Evolutionary conservation across 768 basidiomycete genomes (phyloP).

Genomic region (Chalciporus chontae): DNA sequence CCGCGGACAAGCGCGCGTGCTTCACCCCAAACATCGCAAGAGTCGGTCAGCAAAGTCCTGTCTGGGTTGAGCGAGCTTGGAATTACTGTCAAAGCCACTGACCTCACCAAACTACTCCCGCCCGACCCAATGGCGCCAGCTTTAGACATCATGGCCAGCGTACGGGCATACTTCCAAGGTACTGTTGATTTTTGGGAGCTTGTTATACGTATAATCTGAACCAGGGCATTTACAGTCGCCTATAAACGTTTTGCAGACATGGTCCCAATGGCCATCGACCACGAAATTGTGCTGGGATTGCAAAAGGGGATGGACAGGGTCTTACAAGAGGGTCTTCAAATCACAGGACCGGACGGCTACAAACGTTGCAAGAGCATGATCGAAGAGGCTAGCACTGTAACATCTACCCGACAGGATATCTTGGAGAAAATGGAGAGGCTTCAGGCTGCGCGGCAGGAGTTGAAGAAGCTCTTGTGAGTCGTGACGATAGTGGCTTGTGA

Average conservation of each 20-base stretch:
- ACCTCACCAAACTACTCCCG: conserved; percentile 46
- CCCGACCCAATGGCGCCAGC: conserved; percentile 52
- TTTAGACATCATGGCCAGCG: conserved; percentile 60
- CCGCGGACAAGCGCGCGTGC: background rate
- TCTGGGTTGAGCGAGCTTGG: conserved; percentile 8
- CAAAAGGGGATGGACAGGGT: conserved; percentile 41
- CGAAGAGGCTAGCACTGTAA: conserved; percentile 44
- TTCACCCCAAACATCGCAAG: background rate
- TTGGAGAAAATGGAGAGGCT: conserved; percentile 49
- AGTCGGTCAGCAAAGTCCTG: conserved; percentile 29
- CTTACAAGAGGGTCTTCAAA: conserved; percentile 44
- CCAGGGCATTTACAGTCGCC: conserved; percentile 31
- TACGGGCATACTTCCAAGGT: conserved; percentile 72
- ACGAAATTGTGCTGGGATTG: conserved; percentile 39
- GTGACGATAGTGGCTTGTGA: no score
- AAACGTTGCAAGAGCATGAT: conserved; percentile 46
- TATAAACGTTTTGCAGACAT: conserved; percentile 41
- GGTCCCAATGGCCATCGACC: conserved; percentile 37
- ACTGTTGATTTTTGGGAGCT: background rate
- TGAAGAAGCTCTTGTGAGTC: conserved; percentile 11
- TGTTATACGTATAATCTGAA: no score
- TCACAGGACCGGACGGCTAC: conserved; percentile 44
- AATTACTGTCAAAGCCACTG: conserved; percentile 35
- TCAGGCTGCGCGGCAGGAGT: conserved; percentile 39
- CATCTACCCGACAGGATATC: conserved; percentile 45